These are phyloP conservation scores for Boletus reticuloceps DNA, from an alignment of 768 basidiomycete genomes.

Conservation along the genomic window DNA sequence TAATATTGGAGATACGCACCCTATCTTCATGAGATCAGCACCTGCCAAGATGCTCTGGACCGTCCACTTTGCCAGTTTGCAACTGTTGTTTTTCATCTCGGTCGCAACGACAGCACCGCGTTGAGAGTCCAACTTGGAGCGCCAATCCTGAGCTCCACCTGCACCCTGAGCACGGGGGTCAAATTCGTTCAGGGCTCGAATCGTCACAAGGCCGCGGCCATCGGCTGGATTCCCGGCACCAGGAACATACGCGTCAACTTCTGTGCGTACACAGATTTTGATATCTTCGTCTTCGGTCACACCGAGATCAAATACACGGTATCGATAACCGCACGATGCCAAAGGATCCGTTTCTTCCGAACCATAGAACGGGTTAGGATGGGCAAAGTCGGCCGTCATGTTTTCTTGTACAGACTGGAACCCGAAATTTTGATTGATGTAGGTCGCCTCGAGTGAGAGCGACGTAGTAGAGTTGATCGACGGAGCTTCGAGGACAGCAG, in stretches of 20 bases:
- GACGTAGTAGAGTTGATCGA: slow-evolving; percentile 93
- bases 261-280: slow-evolving; percentile 89
- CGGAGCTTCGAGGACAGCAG: slow-evolving; percentile 60
- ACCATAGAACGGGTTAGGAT: slow-evolving; percentile 94
- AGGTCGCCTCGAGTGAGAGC: slow-evolving; percentile 94
- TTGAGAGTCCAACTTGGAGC: slow-evolving; percentile 93
- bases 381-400: slow-evolving; percentile 66
- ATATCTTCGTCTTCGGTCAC: slow-evolving; percentile 89
- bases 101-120: slow-evolving; percentile 97
- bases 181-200: slow-evolving; percentile 96
- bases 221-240: slow-evolving; percentile 59
- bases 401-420: slow-evolving; percentile 91
- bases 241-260: slow-evolving; percentile 86
- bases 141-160: slow-evolving; percentile 98
- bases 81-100: slow-evolving; percentile 99
- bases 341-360: slow-evolving; percentile 93
- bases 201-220: slow-evolving; percentile 80
- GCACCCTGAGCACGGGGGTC: slow-evolving; percentile 87
- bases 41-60: slow-evolving; percentile 94
- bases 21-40: slow-evolving; percentile 95
- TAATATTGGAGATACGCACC: slow-evolving; percentile 50
- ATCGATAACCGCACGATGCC: slow-evolving; percentile 95
- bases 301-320: slow-evolving; percentile 91
- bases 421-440: slow-evolving; percentile 98
- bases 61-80: slow-evolving; percentile 96